Evolutionary conservation across 2,329 filamentous ascomycete species (phyloP).

Genomic region (Raffaelea arxii): DNA sequence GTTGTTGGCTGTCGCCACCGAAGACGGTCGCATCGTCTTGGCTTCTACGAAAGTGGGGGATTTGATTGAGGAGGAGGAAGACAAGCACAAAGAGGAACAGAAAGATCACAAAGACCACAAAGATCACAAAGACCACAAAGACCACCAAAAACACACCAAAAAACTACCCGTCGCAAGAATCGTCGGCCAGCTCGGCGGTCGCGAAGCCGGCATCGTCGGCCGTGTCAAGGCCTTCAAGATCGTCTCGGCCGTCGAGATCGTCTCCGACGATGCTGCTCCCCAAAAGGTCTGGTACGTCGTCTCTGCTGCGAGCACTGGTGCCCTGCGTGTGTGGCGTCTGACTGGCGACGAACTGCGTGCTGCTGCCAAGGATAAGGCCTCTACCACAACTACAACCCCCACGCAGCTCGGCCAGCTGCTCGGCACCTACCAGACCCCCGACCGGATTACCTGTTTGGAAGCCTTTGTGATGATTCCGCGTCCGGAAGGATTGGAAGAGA

Average conservation of each 20-base stretch:
- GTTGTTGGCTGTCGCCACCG: slow-evolving; percentile 70
- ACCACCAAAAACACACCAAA: slow-evolving; percentile 6
- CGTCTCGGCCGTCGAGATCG: slow-evolving; percentile 30
- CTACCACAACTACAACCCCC: slow-evolving; percentile 12
- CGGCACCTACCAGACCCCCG: slow-evolving; percentile 73
- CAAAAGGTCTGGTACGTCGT: slow-evolving; percentile 43
- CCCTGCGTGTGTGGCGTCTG: slow-evolving; percentile 68
- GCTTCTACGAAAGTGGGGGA: slow-evolving; percentile 57
- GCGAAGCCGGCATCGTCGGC: slow-evolving; percentile 51
- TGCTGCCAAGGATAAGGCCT: slow-evolving; percentile 1
- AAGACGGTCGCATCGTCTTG: slow-evolving; percentile 80
- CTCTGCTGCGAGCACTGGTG: slow-evolving; percentile 76
- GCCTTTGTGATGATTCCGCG: slow-evolving; percentile 75
- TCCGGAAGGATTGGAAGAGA: slow-evolving; percentile 49
- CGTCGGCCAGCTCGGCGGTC: slow-evolving; percentile 71
- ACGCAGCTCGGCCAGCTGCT: slow-evolving; percentile 53
- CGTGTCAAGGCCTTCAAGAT: slow-evolving; percentile 86
- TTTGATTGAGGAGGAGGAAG: slow-evolving; percentile 20
- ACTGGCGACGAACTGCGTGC: slow-evolving; percentile 27
- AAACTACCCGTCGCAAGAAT: slow-evolving; percentile 50
- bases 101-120: slow-evolving; percentile 1
- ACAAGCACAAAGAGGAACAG: slow-evolving; percentile 10
- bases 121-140: slow-evolving; percentile 5
- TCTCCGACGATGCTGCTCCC: not conserved
- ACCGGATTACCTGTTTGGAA: slow-evolving; percentile 80